Conservation (phyloP, 2,329 filamentous ascomycete species). For the Phaeosphaeria sp. region DNA sequence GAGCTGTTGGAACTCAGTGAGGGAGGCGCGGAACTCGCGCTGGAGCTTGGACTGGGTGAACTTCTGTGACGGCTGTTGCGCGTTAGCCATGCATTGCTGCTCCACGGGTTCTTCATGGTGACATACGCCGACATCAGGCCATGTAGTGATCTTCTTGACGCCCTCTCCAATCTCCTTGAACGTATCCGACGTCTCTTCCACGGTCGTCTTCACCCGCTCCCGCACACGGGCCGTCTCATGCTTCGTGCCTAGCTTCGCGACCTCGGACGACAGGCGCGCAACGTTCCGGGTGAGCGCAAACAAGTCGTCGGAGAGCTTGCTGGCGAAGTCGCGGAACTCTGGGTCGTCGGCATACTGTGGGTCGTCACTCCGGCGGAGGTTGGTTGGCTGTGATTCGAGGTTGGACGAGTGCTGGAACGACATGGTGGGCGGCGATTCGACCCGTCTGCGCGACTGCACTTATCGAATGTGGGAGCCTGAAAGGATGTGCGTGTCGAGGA, state of each 20-base stretch:
- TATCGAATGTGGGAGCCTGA: background rate
- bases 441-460: constrained; percentile 10
- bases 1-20: constrained; percentile 91
- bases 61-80: constrained; percentile 81
- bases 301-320: constrained; percentile 83
- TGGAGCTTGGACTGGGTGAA: constrained; percentile 96
- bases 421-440: constrained; percentile 62
- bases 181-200: constrained; percentile 83
- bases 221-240: constrained; percentile 90
- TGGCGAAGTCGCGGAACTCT: constrained; percentile 83
- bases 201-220: constrained; percentile 85
- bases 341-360: constrained; percentile 87
- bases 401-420: constrained; percentile 88
- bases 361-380: constrained; percentile 71
- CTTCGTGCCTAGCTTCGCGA: constrained; percentile 84
- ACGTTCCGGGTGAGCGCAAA: constrained; percentile 91
- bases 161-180: constrained; percentile 95
- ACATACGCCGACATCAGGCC: constrained; percentile 74
- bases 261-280: constrained; percentile 81
- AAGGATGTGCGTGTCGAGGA: background rate
- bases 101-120: constrained; percentile 30
- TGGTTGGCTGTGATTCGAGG: constrained; percentile 79
- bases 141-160: constrained; percentile 88
- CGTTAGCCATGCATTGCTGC: constrained; percentile 21
- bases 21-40: constrained; percentile 86